These are phyloP conservation scores for Amanita phalloides DNA, from an alignment of 768 basidiomycete genomes.

Conservation along the genomic window DNA sequence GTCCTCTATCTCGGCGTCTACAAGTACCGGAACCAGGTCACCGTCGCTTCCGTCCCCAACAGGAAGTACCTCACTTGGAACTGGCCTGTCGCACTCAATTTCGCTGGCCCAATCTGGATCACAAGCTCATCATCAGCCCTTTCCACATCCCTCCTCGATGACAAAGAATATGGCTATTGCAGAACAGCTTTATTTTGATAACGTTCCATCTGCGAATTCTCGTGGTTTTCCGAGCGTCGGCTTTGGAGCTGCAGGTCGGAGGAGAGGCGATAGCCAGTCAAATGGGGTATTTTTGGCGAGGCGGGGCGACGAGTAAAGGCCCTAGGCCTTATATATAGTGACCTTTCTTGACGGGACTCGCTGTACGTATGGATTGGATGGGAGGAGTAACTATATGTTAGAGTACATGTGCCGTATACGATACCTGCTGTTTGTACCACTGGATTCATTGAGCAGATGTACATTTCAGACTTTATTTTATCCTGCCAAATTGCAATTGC, in stretches of 20 bases:
- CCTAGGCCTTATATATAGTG: too few species aligned
- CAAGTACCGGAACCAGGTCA: not conserved
- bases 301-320: not conserved
- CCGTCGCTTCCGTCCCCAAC: not conserved
- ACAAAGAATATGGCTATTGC: not conserved
- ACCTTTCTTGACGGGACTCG: too few species aligned
- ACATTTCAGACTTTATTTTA: too few species aligned
- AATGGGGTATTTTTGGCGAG: conserved; percentile 1
- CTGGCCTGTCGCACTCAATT: not conserved
- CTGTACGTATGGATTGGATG: too few species aligned
- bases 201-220: too few species aligned
- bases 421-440: too few species aligned
- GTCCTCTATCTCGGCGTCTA: not conserved
- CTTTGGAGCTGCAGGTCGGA: not conserved
- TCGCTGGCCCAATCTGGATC: not conserved
- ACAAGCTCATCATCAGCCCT: not conserved
- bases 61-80: not conserved
- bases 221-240: not conserved
- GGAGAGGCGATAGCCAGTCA: not conserved
- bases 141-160: not conserved
- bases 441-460: too few species aligned
- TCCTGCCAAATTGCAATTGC: too few species aligned
- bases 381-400: too few species aligned
- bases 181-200: too few species aligned
- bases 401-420: too few species aligned